Evolutionary conservation across 1,139 yeast species (phyloP), one percentile per base, ranked within the genome.

Genomic region (Pneumocystis wakefieldiae): DNA sequence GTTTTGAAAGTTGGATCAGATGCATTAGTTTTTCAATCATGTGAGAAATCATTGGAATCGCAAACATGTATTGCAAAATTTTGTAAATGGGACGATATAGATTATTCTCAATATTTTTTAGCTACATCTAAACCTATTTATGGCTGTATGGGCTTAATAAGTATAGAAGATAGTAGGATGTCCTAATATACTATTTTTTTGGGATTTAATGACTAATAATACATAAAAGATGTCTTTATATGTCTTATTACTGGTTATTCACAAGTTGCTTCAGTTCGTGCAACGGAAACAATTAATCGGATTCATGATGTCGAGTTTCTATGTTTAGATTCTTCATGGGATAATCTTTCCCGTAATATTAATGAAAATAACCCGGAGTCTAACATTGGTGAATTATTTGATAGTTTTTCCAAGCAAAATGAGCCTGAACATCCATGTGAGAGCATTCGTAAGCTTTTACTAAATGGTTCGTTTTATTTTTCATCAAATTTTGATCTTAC

Each of bases 401-500:
- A 64, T 7, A 39, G 64, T 28, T 53, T 61, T 8, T 62, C 60
- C 17, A 58, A 53, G 17, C 37, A 61, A 24, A 59, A 62, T 15
- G 66, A 64, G 59, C 74, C 78, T 17, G 86, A 83, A 65, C 96
- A 92, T 71, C 98, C 98, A 0, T 91, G 97, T 71, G 80, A 80
- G 62, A 92, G 85, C 64, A 75, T 92, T 67, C 81, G 84, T 68
- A 90, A 89, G 72, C 76, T 94, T 61, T 76, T 94, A 63, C 81
- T 86, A 39, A 87, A 87, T 72, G 97, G 97, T 4, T 87, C 95
- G 1, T 94, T 92, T 72, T 92, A 89, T 74, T 94, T 86, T 75
- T 88, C 96, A 59, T 83, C 90, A 19, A 94, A 90, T 73, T 92
- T 90, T 74, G 98, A 94, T 74, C 76, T 92, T 68, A 92, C 98